Conservation (phyloP, 441 rosid genomes). For the Populus hybrid region DNA sequence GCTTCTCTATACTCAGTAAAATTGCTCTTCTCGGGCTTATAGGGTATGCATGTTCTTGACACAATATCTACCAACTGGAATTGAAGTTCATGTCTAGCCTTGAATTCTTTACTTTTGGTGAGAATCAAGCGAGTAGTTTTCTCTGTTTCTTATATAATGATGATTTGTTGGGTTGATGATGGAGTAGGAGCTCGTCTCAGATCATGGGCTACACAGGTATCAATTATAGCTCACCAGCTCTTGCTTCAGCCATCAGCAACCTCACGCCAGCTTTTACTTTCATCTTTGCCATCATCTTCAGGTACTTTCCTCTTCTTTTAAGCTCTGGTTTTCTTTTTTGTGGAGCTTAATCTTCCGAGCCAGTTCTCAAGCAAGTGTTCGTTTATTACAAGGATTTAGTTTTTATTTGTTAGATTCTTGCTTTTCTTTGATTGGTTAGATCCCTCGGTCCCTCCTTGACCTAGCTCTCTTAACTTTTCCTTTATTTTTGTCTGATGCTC, state of each 20-base stretch:
- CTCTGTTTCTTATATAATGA: not conserved
- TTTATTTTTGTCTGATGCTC: not conserved
- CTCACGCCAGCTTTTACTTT: slow-evolving; percentile 31
- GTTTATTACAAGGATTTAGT: not conserved
- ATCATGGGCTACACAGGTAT: slow-evolving; percentile 27
- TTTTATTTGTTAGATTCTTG: not conserved
- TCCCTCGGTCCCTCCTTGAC: not conserved
- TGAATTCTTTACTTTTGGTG: not conserved
- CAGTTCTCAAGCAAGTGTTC: too few species aligned
- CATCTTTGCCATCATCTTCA: slow-evolving; percentile 24
- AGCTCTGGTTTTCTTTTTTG: too few species aligned
- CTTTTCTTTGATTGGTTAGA: not conserved
- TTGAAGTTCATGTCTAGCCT: too few species aligned
- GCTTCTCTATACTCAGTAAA: slow-evolving; percentile 17
- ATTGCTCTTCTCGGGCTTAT: slow-evolving; percentile 29
- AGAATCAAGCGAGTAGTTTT: not conserved
- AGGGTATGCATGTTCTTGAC: slow-evolving; percentile 10
- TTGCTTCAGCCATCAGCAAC: slow-evolving; percentile 28
- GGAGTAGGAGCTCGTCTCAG: slow-evolving; percentile 23
- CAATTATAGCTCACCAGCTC: slow-evolving; percentile 25
- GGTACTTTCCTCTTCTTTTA: slow-evolving; percentile 6
- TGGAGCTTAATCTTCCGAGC: too few species aligned
- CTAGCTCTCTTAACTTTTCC: not conserved
- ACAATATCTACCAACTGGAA: too few species aligned
- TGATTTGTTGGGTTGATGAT: not conserved